Evolutionary conservation across 129 eudicot genomes (phyloP), one percentile per base, ranked within the genome.

Genomic region (Centella asiatica): DNA sequence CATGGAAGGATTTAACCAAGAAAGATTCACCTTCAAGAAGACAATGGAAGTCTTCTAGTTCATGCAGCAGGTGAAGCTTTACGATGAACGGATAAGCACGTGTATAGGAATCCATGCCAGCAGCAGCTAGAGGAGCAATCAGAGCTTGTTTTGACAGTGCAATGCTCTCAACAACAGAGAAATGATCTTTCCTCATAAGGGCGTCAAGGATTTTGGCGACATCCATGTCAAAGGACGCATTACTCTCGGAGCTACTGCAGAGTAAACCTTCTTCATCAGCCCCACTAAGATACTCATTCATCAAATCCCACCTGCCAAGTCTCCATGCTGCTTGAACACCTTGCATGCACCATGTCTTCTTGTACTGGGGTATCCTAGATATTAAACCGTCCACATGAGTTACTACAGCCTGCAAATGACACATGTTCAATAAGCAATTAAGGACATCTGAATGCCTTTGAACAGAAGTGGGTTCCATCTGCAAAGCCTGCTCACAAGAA

Each of bases 251-350:
- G 60, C 82, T 87, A 79, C 96, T 93, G 72, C 81, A 93, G 51
- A 87, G 81, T 66, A 82, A 66, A 66, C 96, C 96, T 78, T 93
- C 96, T 80, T 80, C 89, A 66, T 87, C 90, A 80, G 96, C 96
- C 72, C 85, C 94, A 50, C 72, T 68, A 37, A 87, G 80, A 57
- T 81, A 93, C 72, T 93, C 99, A 72, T 77, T 92, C 77, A 83
- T 87, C 75, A 93, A 75, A 48, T 87, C 96, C 99, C 99, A 93
- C 78, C 88, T 87, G 24, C 99, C 96, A 71, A 93, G 96, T 78
- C 99, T 87, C 99, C 99, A 93, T 62, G 99, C 99, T 47, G 99
- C 99, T 72, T 93, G 99, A 74, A 87, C 85, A 37, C 99, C 99
- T 80, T 93, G 99, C 85, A 89, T 93, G 69, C 99, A 87, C 99